These are phyloP conservation scores for Sporisorium scitamineum DNA, from an alignment of 1,284 basidiomycete genomes.

Conservation along the genomic window DNA sequence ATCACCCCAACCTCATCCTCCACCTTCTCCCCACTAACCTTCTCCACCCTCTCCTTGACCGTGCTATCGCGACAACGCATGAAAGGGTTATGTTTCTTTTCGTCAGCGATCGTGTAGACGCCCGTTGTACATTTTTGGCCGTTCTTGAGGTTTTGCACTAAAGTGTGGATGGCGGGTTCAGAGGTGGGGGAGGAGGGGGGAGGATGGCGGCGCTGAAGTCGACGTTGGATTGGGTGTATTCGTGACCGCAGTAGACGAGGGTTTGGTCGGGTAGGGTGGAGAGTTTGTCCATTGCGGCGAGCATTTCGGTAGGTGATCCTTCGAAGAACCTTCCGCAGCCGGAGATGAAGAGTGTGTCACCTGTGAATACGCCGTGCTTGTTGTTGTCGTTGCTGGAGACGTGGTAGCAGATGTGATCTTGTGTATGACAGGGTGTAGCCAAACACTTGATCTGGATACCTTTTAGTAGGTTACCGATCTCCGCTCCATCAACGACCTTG, in stretches of 20 bases:
- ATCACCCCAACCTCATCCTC: conserved; percentile 76
- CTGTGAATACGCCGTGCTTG: conserved; percentile 83
- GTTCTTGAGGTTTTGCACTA: conserved; percentile 68
- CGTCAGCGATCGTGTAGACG: conserved; percentile 83
- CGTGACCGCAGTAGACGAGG: conserved; percentile 87
- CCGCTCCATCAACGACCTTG: conserved; percentile 73
- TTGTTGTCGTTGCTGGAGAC: conserved; percentile 73
- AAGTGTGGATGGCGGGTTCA: conserved; percentile 74
- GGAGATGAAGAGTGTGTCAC: conserved; percentile 90
- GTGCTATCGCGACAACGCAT: conserved; percentile 63
- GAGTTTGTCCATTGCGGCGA: conserved; percentile 78
- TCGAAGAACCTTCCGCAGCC: conserved; percentile 99
- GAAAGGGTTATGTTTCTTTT: conserved; percentile 74
- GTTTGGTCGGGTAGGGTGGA: conserved; percentile 81
- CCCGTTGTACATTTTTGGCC: conserved; percentile 75
- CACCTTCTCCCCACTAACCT: conserved; percentile 41
- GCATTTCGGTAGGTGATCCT: conserved; percentile 87
- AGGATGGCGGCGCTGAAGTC: conserved; percentile 73
- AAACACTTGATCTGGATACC: conserved; percentile 70
- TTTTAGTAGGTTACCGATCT: conserved; percentile 37
- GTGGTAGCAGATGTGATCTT: conserved; percentile 93
- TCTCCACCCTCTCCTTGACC: conserved; percentile 69
- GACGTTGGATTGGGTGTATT: conserved; percentile 68
- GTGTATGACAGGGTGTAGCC: conserved; percentile 94
- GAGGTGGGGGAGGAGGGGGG: conserved; percentile 74